A percentile compares a stretch with the other conserved stretches of the same genome.
These are phyloP conservation scores for Spinellus fusiger DNA, from an alignment of 192 early-diverging fungal species.

Conservation along the genomic window DNA sequence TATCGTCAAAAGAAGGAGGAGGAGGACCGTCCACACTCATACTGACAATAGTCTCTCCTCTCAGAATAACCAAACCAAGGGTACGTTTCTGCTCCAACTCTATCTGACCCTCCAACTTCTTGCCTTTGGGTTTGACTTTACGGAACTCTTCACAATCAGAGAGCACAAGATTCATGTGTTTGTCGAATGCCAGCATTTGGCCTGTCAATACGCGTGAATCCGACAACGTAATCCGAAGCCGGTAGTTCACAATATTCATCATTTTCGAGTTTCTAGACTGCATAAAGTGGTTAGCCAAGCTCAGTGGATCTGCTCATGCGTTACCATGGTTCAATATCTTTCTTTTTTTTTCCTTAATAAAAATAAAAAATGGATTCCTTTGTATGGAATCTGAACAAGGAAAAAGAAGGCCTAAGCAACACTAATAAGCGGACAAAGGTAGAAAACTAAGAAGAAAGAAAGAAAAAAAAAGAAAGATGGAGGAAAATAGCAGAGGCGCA, in stretches of 20 bases:
- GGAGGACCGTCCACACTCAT: slow-evolving; percentile 89
- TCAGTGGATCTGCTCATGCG: neutral
- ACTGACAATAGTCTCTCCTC: slow-evolving; percentile 89
- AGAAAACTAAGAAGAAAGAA: too few species aligned
- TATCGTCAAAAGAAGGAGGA: slow-evolving; percentile 54
- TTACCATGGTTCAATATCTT: neutral
- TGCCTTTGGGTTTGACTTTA: slow-evolving; percentile 77
- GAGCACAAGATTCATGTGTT: slow-evolving; percentile 99
- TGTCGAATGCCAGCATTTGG: slow-evolving; percentile 99
- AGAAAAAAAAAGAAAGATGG: neutral
- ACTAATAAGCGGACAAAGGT: too few species aligned
- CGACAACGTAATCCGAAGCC: slow-evolving; percentile 84
- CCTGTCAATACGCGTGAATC: slow-evolving; percentile 92
- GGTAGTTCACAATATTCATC: slow-evolving; percentile 90
- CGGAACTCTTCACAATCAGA: slow-evolving; percentile 97
- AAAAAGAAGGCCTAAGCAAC: neutral
- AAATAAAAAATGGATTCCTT: too few species aligned
- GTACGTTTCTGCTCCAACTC: slow-evolving; percentile 86
- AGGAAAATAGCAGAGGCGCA: neutral
- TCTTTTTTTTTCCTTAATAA: neutral
- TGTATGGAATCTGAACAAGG: neutral
- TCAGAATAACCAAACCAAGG: slow-evolving; percentile 88
- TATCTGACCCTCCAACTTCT: slow-evolving; percentile 36
- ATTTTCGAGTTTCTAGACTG: slow-evolving; percentile 81
- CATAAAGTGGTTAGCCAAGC: neutral